Conservation (phyloP, 306 rosid genomes). For the Myrica gale region DNA sequence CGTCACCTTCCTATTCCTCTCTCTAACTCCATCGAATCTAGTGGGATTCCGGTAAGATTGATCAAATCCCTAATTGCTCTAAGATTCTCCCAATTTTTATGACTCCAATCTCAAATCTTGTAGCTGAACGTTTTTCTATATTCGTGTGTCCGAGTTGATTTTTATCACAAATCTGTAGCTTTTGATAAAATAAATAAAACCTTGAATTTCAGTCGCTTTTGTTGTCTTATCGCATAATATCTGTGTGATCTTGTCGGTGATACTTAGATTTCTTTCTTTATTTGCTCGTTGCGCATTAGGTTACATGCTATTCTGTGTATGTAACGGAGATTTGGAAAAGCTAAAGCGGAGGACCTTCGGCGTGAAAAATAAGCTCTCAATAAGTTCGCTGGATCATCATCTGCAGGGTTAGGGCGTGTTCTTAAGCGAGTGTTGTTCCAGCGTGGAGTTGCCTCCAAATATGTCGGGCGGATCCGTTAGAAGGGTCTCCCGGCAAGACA, state of each 20-base stretch:
- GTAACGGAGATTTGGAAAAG: not conserved
- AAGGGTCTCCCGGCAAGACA: conserved; percentile 78
- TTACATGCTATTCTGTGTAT: not conserved
- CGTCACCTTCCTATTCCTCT: conserved; percentile 6
- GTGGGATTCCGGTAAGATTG: conserved; percentile 17
- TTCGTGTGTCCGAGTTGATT: not conserved
- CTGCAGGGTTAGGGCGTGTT: conserved; percentile 3
- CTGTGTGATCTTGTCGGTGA: conserved; percentile 21
- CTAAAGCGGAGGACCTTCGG: conserved; percentile 16
- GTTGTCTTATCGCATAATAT: not conserved
- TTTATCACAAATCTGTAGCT: not conserved
- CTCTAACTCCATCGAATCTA: not conserved
- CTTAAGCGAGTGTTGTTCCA: conserved; percentile 9
- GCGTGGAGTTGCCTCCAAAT: conserved; percentile 19
- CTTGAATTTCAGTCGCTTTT: not conserved
- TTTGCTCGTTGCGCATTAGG: not conserved
- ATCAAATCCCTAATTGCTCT: not conserved
- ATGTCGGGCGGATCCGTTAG: conserved; percentile 83
- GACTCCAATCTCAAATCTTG: no score
- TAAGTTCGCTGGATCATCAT: not conserved
- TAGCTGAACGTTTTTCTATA: not conserved
- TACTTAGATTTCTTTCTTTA: not conserved
- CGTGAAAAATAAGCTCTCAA: conserved; percentile 3
- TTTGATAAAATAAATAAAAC: not conserved
- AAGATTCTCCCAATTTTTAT: not conserved